These are phyloP conservation scores for Candida vartiovaarae DNA, from an alignment of 805 yeast species.

Conservation along the genomic window DNA sequence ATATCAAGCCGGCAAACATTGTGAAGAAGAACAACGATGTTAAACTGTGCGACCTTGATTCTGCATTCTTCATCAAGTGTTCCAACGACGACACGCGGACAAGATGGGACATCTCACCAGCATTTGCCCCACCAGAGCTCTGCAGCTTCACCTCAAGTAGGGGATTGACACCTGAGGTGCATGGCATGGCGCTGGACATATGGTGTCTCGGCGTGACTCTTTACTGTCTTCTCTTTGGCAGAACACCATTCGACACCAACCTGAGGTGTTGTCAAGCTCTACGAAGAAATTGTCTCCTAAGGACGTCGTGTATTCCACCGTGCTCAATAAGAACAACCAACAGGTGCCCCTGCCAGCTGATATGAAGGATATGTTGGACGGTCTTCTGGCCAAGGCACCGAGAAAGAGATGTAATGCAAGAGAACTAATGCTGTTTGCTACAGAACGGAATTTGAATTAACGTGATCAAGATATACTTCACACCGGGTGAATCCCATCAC, in stretches of 20 bases:
- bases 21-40: constrained; percentile 1
- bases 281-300: background rate
- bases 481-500: constrained; percentile 11
- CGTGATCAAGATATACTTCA: background rate
- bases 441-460: background rate
- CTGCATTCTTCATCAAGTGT: background rate
- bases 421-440: background rate
- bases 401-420: constrained; percentile 1
- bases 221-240: constrained; percentile 4
- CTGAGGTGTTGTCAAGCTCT: background rate
- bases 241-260: constrained; percentile 2
- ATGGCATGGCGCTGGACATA: constrained; percentile 6
- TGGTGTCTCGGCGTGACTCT: constrained; percentile 8
- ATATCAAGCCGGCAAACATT: constrained; percentile 10
- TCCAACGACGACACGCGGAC: background rate
- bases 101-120: constrained; percentile 6
- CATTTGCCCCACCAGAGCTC: constrained; percentile 10
- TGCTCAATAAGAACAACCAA: background rate
- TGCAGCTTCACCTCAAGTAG: constrained; percentile 2
- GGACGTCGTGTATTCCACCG: background rate
- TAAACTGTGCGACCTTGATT: constrained; percentile 8
- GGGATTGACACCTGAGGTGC: background rate
- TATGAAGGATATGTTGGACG: background rate
- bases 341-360: background rate
- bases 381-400: constrained; percentile 1